Evolutionary conservation across 2,329 filamentous ascomycete genomes (phyloP).

Genomic region (Venturia nashicola): DNA sequence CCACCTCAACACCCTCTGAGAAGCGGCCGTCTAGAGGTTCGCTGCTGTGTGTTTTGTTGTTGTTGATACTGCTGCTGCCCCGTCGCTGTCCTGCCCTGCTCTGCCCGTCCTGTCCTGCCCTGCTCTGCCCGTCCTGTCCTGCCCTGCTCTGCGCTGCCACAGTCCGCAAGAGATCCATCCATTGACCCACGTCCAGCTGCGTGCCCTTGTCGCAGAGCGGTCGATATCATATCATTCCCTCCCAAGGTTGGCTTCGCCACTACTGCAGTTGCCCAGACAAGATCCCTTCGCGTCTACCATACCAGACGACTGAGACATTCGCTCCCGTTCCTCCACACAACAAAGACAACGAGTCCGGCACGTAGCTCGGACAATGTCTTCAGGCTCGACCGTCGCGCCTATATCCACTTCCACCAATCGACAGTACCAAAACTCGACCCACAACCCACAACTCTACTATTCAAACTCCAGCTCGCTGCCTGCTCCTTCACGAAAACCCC

Average conservation of each 20-base stretch:
- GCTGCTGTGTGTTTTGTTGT: neutral
- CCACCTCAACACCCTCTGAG: neutral
- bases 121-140: too few species aligned
- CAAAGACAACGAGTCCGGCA: neutral
- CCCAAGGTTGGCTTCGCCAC: neutral
- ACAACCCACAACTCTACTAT: conserved; percentile 15
- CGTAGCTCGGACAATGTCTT: conserved; percentile 18
- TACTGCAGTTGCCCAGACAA: neutral
- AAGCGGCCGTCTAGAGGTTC: conserved; percentile 1
- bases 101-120: too few species aligned
- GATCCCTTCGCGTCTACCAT: neutral
- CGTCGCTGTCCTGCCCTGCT: too few species aligned
- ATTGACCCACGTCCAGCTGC: neutral
- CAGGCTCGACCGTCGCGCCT: conserved; percentile 22
- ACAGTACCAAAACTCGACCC: conserved; percentile 17
- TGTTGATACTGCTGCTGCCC: neutral
- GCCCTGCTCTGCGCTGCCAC: too few species aligned
- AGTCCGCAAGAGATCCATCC: too few species aligned
- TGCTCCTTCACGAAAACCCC: conserved; percentile 20
- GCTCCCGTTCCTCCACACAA: neutral
- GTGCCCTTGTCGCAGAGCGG: neutral
- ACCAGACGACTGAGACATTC: neutral
- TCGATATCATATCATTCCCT: neutral
- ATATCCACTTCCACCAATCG: conserved; percentile 18
- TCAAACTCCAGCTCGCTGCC: neutral